phyloP scores from a whole-genome alignment of 1,139 yeast species.

The Yamadazyma blattariae region DNA sequence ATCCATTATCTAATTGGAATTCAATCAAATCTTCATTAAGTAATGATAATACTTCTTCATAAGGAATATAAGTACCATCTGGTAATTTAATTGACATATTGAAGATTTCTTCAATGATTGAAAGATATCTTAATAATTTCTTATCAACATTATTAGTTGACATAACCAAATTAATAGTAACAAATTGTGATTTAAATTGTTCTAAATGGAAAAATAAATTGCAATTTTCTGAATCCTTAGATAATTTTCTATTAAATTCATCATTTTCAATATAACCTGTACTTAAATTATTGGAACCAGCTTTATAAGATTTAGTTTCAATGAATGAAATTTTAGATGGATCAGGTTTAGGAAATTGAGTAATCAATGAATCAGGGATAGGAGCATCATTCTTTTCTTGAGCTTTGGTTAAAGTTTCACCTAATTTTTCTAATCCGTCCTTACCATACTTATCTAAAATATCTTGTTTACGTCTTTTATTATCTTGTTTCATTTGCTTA shows the following conservation, averaged over 20 bases:
- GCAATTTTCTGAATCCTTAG: slow-evolving; percentile 37
- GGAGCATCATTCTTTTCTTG: slow-evolving; percentile 65
- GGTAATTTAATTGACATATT: slow-evolving; percentile 69
- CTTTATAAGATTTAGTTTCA: slow-evolving; percentile 59
- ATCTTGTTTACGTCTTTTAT: slow-evolving; percentile 45
- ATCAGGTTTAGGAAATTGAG: slow-evolving; percentile 66
- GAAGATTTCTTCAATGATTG: slow-evolving; percentile 62
- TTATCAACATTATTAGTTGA: slow-evolving; percentile 63
- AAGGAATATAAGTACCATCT: slow-evolving; percentile 53
- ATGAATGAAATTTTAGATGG: slow-evolving; percentile 75
- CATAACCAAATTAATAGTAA: slow-evolving; percentile 64
- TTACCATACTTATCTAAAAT: slow-evolving; percentile 56
- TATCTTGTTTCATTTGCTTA: slow-evolving; percentile 48
- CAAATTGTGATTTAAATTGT: slow-evolving; percentile 74
- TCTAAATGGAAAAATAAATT: slow-evolving; percentile 76
- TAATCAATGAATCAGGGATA: slow-evolving; percentile 68
- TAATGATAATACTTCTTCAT: slow-evolving; percentile 70
- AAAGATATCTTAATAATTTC: slow-evolving; percentile 60
- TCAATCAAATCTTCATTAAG: slow-evolving; percentile 74
- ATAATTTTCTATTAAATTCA: slow-evolving; percentile 26
- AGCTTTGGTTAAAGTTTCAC: slow-evolving; percentile 54
- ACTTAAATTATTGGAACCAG: slow-evolving; percentile 32
- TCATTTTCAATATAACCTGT: slow-evolving; percentile 17
- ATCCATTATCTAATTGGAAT: slow-evolving; percentile 53
- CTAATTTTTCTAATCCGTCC: slow-evolving; percentile 56